Evolutionary conservation across 805 yeast genomes (phyloP).

Genomic region (Suhomyces sp.): DNA sequence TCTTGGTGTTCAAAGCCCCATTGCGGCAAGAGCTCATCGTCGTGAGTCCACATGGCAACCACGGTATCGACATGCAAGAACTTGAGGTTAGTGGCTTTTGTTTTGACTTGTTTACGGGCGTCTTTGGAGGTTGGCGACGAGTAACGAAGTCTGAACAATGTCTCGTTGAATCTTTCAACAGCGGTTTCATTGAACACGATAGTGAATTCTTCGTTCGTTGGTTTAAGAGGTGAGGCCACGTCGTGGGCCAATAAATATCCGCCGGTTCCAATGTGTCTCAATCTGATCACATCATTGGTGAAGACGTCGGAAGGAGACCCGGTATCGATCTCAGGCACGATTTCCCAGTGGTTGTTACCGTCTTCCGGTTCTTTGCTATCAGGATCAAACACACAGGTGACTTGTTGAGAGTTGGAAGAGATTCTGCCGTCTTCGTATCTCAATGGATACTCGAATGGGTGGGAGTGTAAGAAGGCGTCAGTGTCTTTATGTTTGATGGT

Average conservation of each 20-base stretch:
- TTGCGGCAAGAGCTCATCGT: slow-evolving; percentile 80
- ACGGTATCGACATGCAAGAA: slow-evolving; percentile 80
- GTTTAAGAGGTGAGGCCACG: slow-evolving; percentile 88
- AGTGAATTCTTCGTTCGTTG: slow-evolving; percentile 93
- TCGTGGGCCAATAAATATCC: slow-evolving; percentile 86
- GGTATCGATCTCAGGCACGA: slow-evolving; percentile 55
- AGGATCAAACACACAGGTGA: slow-evolving; percentile 60
- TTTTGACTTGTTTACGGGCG: slow-evolving; percentile 52
- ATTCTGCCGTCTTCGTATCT: slow-evolving; percentile 96
- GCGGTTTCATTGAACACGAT: slow-evolving; percentile 60
- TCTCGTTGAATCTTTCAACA: slow-evolving; percentile 56
- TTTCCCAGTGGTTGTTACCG: slow-evolving; percentile 79
- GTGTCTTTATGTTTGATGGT: slow-evolving; percentile 82
- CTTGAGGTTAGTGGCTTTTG: slow-evolving; percentile 67
- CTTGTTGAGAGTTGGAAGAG: slow-evolving; percentile 93
- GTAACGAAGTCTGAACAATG: slow-evolving; percentile 72
- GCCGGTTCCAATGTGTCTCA: slow-evolving; percentile 77
- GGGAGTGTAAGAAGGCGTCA: slow-evolving; percentile 79
- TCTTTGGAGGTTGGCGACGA: slow-evolving; percentile 40
- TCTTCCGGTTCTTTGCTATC: slow-evolving; percentile 37
- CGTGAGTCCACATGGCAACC: slow-evolving; percentile 93
- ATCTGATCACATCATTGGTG: slow-evolving; percentile 73
- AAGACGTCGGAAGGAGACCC: slow-evolving; percentile 34
- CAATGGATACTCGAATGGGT: slow-evolving; percentile 69
- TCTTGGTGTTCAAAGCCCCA: slow-evolving; percentile 95